Conservation (phyloP, 1,284 basidiomycete species). For the Porogramme epimiltina region DNA sequence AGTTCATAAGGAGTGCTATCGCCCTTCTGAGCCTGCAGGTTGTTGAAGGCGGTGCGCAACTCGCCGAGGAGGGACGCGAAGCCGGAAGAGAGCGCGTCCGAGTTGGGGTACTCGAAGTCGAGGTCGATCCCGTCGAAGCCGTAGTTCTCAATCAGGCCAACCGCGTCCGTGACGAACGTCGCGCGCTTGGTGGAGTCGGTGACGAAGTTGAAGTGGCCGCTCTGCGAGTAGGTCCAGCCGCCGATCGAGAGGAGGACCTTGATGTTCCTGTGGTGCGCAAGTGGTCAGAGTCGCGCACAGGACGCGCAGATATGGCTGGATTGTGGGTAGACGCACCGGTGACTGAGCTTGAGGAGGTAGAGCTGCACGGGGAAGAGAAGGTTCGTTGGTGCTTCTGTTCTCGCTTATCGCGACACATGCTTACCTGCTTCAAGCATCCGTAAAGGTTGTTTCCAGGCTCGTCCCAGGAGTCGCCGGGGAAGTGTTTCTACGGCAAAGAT, state of each 20-base stretch:
- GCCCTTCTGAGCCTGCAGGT: conserved; percentile 54
- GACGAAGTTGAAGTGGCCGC: conserved; percentile 67
- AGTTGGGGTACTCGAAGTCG: conserved; percentile 69
- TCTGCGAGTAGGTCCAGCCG: conserved; percentile 74
- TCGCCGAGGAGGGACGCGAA: conserved; percentile 61
- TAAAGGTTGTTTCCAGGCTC: conserved; percentile 78
- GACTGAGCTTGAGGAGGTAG: conserved; percentile 70
- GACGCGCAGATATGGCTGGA: too few species aligned
- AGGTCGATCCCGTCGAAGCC: conserved; percentile 86
- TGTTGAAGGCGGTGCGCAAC: conserved; percentile 56
- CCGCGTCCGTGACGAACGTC: conserved; percentile 72
- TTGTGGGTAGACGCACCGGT: conserved; percentile 41
- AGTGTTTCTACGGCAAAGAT: conserved; percentile 56
- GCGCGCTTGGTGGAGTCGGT: conserved; percentile 54
- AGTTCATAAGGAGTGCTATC: conserved; percentile 61
- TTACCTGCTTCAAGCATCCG: conserved; percentile 85
- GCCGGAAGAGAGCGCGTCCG: conserved; percentile 52
- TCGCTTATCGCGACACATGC: conserved; percentile 11
- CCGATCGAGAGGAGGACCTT: conserved; percentile 82
- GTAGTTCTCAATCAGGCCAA: conserved; percentile 81
- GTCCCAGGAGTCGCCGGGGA: conserved; percentile 59
- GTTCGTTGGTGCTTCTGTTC: not conserved
- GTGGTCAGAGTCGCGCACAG: not conserved
- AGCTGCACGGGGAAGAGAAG: conserved; percentile 31
- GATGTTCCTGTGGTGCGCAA: conserved; percentile 52